A percentile compares a stretch with the other conserved stretches of the same genome.
Conservation (phyloP, 192 early-diverging fungal species). For the Helicostylum pulchrum region DNA sequence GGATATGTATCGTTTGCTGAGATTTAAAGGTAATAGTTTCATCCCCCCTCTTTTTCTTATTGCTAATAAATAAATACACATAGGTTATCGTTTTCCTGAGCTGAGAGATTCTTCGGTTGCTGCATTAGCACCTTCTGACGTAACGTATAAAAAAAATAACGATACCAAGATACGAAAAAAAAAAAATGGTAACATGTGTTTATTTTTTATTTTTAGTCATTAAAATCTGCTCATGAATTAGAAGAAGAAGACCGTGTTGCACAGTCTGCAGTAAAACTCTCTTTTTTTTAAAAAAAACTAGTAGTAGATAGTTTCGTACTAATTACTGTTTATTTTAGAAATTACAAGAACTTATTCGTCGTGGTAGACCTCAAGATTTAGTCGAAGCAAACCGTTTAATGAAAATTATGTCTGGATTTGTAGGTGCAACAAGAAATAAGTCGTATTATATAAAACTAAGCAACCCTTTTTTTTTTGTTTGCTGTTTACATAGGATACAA, state of each 20-base stretch:
- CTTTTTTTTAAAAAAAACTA: too few species aligned
- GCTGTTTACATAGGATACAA: conserved; percentile 42
- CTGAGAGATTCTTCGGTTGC: conserved; percentile 56
- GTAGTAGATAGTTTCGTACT: neutral
- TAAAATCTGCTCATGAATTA: conserved; percentile 93
- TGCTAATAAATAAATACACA: neutral
- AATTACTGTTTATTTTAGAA: conserved; percentile 48
- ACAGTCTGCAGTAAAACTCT: conserved; percentile 65
- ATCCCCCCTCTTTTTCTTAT: neutral
- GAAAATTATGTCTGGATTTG: conserved; percentile 97
- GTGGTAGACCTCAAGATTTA: conserved; percentile 90
- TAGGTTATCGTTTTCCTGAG: conserved; percentile 76
- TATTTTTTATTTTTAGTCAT: conserved; percentile 40
- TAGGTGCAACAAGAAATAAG: conserved; percentile 33
- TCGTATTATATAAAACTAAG: conserved; percentile 28
- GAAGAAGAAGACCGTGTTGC: conserved; percentile 90
- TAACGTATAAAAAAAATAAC: conserved; percentile 23
- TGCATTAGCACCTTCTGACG: conserved; percentile 58
- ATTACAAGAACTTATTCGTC: conserved; percentile 93
- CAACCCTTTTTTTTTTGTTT: conserved; percentile 15
- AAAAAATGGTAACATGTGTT: too few species aligned
- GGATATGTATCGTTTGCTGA: conserved; percentile 90
- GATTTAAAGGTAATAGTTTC: conserved; percentile 69
- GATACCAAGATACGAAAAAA: neutral
- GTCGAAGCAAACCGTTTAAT: conserved; percentile 96